A percentile compares a stretch with the other conserved stretches of the same genome.
Evolutionary conservation across 139 green algal species (phyloP).

Genomic region (Dunaliella primolecta): DNA sequence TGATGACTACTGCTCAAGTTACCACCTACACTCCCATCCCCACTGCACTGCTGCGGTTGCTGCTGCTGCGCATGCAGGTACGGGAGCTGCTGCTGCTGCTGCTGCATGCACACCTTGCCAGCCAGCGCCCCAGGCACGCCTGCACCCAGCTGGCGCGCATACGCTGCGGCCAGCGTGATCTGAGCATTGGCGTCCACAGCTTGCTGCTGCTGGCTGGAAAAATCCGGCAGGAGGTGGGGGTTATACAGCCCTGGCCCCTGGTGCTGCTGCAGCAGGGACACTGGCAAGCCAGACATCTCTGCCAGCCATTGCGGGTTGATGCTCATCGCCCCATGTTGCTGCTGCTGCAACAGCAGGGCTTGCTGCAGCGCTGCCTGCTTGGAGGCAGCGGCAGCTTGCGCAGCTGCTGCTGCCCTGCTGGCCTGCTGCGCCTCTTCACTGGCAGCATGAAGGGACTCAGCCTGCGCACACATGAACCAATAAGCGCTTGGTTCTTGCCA

Average conservation of each 20-base stretch:
- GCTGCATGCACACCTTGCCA: no score
- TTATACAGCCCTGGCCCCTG: background rate
- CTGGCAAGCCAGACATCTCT: background rate
- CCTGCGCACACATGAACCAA: background rate
- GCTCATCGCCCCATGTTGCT: background rate
- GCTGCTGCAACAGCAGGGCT: background rate
- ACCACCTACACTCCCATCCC: no score
- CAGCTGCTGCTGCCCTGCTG: background rate
- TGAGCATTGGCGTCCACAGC: no score
- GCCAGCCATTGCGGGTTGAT: background rate
- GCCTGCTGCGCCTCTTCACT: background rate
- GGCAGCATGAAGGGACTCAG: background rate
- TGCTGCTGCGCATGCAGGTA: no score
- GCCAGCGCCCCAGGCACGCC: no score
- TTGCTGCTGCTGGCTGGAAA: background rate
- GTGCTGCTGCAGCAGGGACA: background rate
- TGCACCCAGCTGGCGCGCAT: no score
- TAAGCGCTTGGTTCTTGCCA: no score
- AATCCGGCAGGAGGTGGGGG: background rate
- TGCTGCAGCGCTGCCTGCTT: background rate
- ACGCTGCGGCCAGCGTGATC: no score
- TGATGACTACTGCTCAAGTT: no score
- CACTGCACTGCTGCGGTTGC: no score
- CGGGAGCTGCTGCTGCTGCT: no score
- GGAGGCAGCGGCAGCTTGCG: background rate